Percentiles rank a stretch among this genome's conserved stretches.
Evolutionary conservation across 306 rosid species (phyloP).

Genomic region (Nissolia schottii): DNA sequence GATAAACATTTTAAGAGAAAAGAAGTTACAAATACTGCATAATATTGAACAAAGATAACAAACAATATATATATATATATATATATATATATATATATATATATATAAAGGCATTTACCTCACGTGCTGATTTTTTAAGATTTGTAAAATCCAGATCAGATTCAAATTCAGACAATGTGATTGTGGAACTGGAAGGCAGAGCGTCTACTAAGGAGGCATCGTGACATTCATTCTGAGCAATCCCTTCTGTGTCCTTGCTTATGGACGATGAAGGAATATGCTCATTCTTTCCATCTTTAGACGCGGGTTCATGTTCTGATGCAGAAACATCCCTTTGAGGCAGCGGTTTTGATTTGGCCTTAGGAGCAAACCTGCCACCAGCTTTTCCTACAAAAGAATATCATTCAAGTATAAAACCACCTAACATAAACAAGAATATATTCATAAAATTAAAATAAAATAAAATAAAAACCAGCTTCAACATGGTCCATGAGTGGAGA

Average conservation of each 20-base stretch:
- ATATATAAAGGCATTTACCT: slow-evolving; percentile 23
- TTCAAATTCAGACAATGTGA: slow-evolving; percentile 16
- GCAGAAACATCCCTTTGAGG: slow-evolving; percentile 37
- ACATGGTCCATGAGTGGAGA: background rate
- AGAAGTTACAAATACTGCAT: background rate
- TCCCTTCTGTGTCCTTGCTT: background rate
- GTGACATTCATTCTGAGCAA: slow-evolving; percentile 18
- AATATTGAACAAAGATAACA: background rate
- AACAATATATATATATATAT: background rate
- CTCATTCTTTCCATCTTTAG: slow-evolving; percentile 33
- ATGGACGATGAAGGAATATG: slow-evolving; percentile 15
- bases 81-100: background rate
- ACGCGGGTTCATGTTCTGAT: slow-evolving; percentile 12
- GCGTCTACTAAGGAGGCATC: slow-evolving; percentile 14
- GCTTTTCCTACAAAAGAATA: slow-evolving; percentile 37
- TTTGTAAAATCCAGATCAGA: slow-evolving; percentile 1
- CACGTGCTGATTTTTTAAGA: slow-evolving; percentile 20
- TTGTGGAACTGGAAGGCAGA: slow-evolving; percentile 7
- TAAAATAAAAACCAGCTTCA: background rate
- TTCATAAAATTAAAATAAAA: background rate
- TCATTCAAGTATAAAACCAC: background rate
- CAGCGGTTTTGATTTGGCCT: slow-evolving; percentile 47
- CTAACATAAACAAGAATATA: background rate
- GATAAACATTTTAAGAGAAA: slow-evolving; percentile 10
- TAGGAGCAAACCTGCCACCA: slow-evolving; percentile 56